Evolutionary conservation across 176 grass and related monocot species (phyloP).

Genomic region (Panicum miliaceum): DNA sequence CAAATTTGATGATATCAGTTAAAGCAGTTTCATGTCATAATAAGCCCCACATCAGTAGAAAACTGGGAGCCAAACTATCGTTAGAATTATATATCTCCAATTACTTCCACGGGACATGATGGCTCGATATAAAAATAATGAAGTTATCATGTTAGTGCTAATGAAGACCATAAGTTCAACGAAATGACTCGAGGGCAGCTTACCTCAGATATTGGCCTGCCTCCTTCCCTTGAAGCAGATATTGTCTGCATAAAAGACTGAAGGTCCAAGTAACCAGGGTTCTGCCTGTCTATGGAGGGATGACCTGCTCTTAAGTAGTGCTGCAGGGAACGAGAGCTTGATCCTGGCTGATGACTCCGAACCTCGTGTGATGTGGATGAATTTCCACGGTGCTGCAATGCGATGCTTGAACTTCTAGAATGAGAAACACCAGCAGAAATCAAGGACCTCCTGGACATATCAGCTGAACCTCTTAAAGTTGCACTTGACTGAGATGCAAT

Average conservation of each 20-base stretch:
- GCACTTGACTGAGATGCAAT: slow-evolving; percentile 43
- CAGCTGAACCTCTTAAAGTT: slow-evolving; percentile 38
- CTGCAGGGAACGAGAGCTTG: slow-evolving; percentile 47
- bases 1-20: background rate
- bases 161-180: slow-evolving; percentile 21
- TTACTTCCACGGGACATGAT: background rate
- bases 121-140: slow-evolving; percentile 8
- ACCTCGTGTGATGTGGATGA: slow-evolving; percentile 50
- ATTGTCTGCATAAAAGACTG: slow-evolving; percentile 68
- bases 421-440: slow-evolving; percentile 39
- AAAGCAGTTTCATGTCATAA: background rate
- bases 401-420: slow-evolving; percentile 43
- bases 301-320: slow-evolving; percentile 49
- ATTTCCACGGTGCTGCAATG: slow-evolving; percentile 45
- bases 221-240: slow-evolving; percentile 61
- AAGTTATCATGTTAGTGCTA: background rate
- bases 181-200: background rate
- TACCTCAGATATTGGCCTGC: slow-evolving; percentile 60
- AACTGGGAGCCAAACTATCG: background rate
- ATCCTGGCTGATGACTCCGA: slow-evolving; percentile 48
- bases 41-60: background rate
- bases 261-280: slow-evolving; percentile 50
- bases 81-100: background rate
- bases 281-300: slow-evolving; percentile 48
- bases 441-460: slow-evolving; percentile 44